A percentile compares a stretch with the other conserved stretches of the same genome.
phyloP scores from a whole-genome alignment of 2,329 filamentous ascomycete species.

The Pyricularia pennisetigena region DNA sequence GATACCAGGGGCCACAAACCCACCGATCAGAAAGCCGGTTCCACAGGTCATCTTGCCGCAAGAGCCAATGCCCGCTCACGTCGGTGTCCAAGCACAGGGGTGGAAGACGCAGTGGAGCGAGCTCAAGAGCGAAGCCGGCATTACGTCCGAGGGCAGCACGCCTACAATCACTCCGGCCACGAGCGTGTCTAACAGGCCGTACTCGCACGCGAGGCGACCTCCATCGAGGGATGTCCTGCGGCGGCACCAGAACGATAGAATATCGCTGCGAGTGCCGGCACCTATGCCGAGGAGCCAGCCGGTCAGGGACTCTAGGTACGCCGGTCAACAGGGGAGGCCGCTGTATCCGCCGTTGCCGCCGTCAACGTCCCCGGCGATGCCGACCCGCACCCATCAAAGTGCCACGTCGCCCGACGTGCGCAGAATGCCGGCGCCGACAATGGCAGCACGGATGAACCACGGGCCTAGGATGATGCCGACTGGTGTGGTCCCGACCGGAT shows the following conservation, averaged over 20 bases:
- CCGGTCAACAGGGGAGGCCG: not conserved
- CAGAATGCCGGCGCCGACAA: not conserved
- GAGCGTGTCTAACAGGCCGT: not conserved
- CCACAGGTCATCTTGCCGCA: not conserved
- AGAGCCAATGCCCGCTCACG: not conserved
- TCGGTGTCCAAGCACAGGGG: not conserved
- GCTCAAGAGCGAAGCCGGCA: constrained; percentile 1
- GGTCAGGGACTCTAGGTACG: constrained; percentile 2
- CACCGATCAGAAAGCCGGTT: not conserved
- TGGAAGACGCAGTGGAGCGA: constrained; percentile 4
- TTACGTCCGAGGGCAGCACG: constrained; percentile 2
- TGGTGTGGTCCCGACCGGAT: not conserved
- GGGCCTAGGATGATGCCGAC: not conserved
- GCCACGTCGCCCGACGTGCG: not conserved
- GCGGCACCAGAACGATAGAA: not conserved
- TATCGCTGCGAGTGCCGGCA: not conserved
- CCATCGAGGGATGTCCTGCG: not conserved
- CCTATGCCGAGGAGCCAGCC: not conserved
- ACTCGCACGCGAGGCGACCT: too few species aligned
- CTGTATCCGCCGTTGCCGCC: not conserved
- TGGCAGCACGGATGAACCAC: not conserved
- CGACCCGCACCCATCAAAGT: not conserved
- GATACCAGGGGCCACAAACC: not conserved
- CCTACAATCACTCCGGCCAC: not conserved
- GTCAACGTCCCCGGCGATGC: not conserved